These are phyloP conservation scores for Suillus americanus DNA, from an alignment of 768 basidiomycete genomes.

Conservation along the genomic window DNA sequence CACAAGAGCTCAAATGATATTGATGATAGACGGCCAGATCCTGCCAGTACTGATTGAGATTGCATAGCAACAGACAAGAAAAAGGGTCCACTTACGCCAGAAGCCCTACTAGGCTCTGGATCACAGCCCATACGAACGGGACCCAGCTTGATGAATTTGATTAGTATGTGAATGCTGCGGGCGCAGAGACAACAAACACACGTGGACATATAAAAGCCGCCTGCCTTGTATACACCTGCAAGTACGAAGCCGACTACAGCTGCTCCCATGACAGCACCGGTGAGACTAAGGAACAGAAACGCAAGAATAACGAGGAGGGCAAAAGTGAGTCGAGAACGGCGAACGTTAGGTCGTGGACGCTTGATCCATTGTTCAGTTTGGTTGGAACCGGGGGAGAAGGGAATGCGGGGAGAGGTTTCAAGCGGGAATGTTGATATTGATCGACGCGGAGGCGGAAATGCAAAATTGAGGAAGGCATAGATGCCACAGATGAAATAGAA, in stretches of 20 bases:
- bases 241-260: slow-evolving; percentile 40
- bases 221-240: slow-evolving; percentile 37
- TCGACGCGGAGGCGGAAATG: slow-evolving; percentile 33
- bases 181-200: slow-evolving; percentile 21
- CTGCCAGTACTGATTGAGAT: slow-evolving; percentile 21
- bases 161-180: neutral
- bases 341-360: slow-evolving; percentile 29
- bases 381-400: neutral
- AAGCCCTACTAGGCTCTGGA: slow-evolving; percentile 40
- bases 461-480: slow-evolving; percentile 43
- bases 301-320: slow-evolving; percentile 39
- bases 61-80: neutral
- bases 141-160: slow-evolving; percentile 34
- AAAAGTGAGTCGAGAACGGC: slow-evolving; percentile 39
- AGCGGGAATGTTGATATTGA: slow-evolving; percentile 8
- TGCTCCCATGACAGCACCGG: slow-evolving; percentile 39
- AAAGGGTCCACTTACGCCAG: slow-evolving; percentile 33
- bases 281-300: slow-evolving; percentile 34
- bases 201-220: slow-evolving; percentile 42
- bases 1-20: slow-evolving; percentile 32
- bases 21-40: slow-evolving; percentile 44
- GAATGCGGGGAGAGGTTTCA: neutral
- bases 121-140: slow-evolving; percentile 41
- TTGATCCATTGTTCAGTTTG: slow-evolving; percentile 13
- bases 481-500: slow-evolving; percentile 38